phyloP scores from a whole-genome alignment of 805 yeast species.

The Schwanniomyces pseudopolymorphus region DNA sequence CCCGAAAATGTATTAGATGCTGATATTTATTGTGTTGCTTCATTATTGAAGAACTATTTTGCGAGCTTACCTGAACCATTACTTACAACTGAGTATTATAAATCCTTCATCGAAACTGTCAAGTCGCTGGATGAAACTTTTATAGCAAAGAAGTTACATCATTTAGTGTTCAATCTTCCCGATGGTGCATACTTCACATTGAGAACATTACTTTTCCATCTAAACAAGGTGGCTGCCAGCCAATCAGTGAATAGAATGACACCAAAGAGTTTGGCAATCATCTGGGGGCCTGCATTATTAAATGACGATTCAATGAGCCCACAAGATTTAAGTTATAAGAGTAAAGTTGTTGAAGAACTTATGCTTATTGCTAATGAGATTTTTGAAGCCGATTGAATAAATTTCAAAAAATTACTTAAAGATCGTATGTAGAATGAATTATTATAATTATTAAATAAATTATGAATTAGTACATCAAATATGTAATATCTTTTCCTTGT shows the following conservation, averaged over 20 bases:
- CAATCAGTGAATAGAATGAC: conserved; percentile 77
- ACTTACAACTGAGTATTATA: conserved; percentile 61
- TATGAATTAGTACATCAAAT: conserved; percentile 16
- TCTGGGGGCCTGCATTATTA: conserved; percentile 93
- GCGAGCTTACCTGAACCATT: conserved; percentile 84
- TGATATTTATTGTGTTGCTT: conserved; percentile 86
- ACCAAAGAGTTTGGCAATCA: conserved; percentile 74
- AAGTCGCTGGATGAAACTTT: conserved; percentile 43
- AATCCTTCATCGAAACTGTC: conserved; percentile 66
- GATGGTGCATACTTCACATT: conserved; percentile 95
- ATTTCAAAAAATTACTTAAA: background rate
- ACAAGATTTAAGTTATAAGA: conserved; percentile 74
- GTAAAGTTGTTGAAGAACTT: conserved; percentile 79
- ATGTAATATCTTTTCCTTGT: conserved; percentile 10
- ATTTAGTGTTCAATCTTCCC: conserved; percentile 83
- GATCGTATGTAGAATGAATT: background rate
- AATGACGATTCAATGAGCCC: conserved; percentile 62
- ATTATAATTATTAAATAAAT: background rate
- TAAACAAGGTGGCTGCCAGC: conserved; percentile 66
- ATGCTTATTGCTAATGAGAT: conserved; percentile 83
- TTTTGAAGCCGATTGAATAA: conserved; percentile 37
- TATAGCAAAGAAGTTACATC: conserved; percentile 77
- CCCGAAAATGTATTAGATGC: conserved; percentile 58
- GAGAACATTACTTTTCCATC: conserved; percentile 80
- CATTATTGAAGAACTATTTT: conserved; percentile 81